A percentile compares a stretch with the other conserved stretches of the same genome.
Conservation (phyloP, 1,139 yeast species). For the Scheffersomyces parashehatae region DNA sequence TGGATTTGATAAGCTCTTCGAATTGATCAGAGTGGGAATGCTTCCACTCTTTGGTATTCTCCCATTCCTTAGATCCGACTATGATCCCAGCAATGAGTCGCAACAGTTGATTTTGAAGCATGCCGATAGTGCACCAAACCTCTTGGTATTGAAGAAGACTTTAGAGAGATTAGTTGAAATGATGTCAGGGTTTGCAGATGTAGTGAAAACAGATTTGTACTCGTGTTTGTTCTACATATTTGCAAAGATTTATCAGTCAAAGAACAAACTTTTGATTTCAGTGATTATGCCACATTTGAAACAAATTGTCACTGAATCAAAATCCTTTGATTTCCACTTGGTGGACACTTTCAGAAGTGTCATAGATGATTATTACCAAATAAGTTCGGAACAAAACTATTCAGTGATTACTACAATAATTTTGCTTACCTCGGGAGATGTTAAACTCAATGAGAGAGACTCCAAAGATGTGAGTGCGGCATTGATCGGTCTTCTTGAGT, state of each 20-base stretch:
- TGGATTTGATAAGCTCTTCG: conserved; percentile 78
- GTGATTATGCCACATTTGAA: conserved; percentile 60
- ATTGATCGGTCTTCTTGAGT: conserved; percentile 36
- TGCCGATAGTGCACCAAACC: conserved; percentile 37
- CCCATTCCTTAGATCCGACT: conserved; percentile 59
- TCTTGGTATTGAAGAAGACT: conserved; percentile 50
- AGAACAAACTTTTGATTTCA: conserved; percentile 48
- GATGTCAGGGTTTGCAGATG: conserved; percentile 62
- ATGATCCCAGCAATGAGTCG: conserved; percentile 34
- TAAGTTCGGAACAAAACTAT: conserved; percentile 31
- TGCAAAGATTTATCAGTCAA: conserved; percentile 57
- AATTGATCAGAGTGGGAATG: conserved; percentile 71
- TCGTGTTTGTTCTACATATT: conserved; percentile 68
- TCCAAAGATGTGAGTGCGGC: conserved; percentile 27
- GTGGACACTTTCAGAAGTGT: conserved; percentile 39
- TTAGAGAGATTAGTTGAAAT: conserved; percentile 61
- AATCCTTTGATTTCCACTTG: conserved; percentile 26
- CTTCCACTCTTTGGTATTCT: conserved; percentile 60
- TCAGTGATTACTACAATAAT: conserved; percentile 61
- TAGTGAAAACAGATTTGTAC: conserved; percentile 68
- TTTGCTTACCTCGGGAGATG: conserved; percentile 55
- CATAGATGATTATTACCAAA: conserved; percentile 28
- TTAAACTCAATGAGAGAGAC: conserved; percentile 39
- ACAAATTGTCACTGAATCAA: conserved; percentile 38
- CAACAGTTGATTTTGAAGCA: conserved; percentile 27